A percentile compares a stretch with the other conserved stretches of the same genome.
Evolutionary conservation across 176 grass and related monocot species (phyloP).

Genomic region (Eragrostis nindensis): DNA sequence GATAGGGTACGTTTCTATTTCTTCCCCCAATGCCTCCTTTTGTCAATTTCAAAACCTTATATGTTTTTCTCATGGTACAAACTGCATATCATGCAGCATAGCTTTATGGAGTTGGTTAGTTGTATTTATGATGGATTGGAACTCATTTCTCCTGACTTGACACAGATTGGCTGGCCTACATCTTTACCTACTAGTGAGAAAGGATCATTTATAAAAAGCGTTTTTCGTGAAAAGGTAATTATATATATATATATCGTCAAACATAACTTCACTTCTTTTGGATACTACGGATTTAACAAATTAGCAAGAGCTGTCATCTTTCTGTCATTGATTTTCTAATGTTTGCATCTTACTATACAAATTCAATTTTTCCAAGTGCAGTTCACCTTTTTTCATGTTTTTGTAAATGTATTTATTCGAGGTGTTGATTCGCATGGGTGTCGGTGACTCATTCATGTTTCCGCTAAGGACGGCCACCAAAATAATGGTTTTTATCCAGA

Average conservation of each 20-base stretch:
- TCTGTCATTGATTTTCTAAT: not conserved
- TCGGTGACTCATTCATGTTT: not conserved
- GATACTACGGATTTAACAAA: constrained; percentile 9
- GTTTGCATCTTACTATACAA: constrained; percentile 10
- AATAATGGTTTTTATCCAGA: not conserved
- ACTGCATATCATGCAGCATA: constrained; percentile 11
- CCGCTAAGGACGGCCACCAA: not conserved
- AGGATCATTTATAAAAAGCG: constrained; percentile 83
- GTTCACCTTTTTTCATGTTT: not conserved
- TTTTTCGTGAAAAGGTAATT: constrained; percentile 80
- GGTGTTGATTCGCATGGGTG: not conserved
- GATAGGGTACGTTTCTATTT: constrained; percentile 62
- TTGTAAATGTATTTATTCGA: not conserved
- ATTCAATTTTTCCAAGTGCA: not conserved
- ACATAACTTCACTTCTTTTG: constrained; percentile 18
- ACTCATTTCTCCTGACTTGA: constrained; percentile 27
- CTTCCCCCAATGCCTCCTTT: constrained; percentile 16
- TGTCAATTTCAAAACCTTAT: not conserved
- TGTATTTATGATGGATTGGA: constrained; percentile 2
- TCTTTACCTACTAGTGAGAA: constrained; percentile 96
- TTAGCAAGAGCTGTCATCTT: constrained; percentile 1
- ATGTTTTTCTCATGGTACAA: constrained; percentile 4
- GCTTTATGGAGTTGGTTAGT: constrained; percentile 5
- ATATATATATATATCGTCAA: constrained; percentile 4
- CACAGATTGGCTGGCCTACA: constrained; percentile 96